Evolutionary conservation across 2,329 filamentous ascomycete genomes (phyloP), one percentile per base, ranked within the genome.

Genomic region (Alternaria sp.): DNA sequence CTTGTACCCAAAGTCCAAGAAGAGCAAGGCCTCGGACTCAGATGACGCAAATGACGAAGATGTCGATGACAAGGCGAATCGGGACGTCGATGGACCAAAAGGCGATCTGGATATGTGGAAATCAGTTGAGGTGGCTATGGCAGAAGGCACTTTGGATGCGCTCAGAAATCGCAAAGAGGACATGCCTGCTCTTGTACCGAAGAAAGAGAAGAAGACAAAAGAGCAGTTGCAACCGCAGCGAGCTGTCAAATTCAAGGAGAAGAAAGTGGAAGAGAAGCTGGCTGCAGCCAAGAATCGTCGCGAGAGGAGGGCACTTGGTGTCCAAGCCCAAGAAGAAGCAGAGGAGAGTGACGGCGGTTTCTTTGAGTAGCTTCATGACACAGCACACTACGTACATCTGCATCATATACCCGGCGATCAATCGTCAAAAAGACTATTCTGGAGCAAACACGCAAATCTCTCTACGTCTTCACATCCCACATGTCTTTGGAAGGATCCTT

Each of bases 91-190:
- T 51, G 80, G 80, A n/a, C 62, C 70, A 7, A 80, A 82, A 75
- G 82, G 82, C 18, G 78, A 84, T 64, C 83, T 85, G 7, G 83
- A 86, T n/a, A 85, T 93, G 81, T 93, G 91, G 91, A 78, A 79
- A 16, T 79, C 84, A 14, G 84, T 94, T 18, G 89, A 91, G 78
- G 82, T 86, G 69, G 85, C 88, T 12, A 88, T 90, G 81, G 79
- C 82, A 54, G 81, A 87, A 38, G 88, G 88, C 7, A 80, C 80
- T 14, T 72, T 91, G 52, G 82, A 86, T 60, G 79, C 74, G 53
- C 70, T 91, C 51, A 82, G 88, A 52, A 86, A 90, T 66, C 83
- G 87, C 60, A 70, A 76, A 32, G 69, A 71, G 30, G 70, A 61
- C 5, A 53, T 72, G 51, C 68, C 66, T 14, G 67, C 65, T 47